These are phyloP conservation scores for Penicillium steckii DNA, from an alignment of 495 filamentous ascomycete species.

Conservation along the genomic window DNA sequence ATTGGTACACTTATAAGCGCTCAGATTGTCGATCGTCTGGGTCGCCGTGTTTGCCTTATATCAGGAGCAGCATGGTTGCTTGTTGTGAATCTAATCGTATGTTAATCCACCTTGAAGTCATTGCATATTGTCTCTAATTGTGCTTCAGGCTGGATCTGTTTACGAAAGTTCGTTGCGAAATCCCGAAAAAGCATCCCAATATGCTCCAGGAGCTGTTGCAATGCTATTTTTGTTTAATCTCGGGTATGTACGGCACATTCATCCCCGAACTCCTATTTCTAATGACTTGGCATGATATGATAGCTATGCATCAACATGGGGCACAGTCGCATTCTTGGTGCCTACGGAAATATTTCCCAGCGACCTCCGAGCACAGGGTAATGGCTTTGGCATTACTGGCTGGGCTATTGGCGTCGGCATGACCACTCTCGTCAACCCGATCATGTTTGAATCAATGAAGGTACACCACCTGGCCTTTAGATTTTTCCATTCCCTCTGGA, in stretches of 20 bases:
- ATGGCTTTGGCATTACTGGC: constrained; percentile 57
- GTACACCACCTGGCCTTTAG: constrained; percentile 27
- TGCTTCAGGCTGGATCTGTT: constrained; percentile 30
- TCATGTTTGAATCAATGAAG: constrained; percentile 36
- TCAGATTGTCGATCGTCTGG: constrained; percentile 50
- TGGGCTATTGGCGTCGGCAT: constrained; percentile 57
- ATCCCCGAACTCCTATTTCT: neutral
- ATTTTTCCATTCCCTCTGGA: neutral
- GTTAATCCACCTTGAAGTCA: neutral
- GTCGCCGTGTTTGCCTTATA: constrained; percentile 45
- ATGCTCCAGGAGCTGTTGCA: constrained; percentile 47
- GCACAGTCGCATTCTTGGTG: constrained; percentile 52
- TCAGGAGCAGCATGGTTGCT: constrained; percentile 31
- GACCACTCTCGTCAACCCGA: constrained; percentile 53
- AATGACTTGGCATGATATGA: neutral
- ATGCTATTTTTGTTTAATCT: constrained; percentile 56
- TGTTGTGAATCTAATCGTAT: constrained; percentile 34
- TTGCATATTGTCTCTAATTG: neutral
- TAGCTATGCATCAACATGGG: constrained; percentile 54
- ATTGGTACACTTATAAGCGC: constrained; percentile 54
- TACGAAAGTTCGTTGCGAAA: constrained; percentile 37
- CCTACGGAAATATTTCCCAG: constrained; percentile 54
- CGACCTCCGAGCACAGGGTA: constrained; percentile 52
- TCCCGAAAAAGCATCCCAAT: constrained; percentile 27
- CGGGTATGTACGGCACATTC: constrained; percentile 20